phyloP scores from a whole-genome alignment of 805 yeast genomes.

The Osmozyma mogii region DNA sequence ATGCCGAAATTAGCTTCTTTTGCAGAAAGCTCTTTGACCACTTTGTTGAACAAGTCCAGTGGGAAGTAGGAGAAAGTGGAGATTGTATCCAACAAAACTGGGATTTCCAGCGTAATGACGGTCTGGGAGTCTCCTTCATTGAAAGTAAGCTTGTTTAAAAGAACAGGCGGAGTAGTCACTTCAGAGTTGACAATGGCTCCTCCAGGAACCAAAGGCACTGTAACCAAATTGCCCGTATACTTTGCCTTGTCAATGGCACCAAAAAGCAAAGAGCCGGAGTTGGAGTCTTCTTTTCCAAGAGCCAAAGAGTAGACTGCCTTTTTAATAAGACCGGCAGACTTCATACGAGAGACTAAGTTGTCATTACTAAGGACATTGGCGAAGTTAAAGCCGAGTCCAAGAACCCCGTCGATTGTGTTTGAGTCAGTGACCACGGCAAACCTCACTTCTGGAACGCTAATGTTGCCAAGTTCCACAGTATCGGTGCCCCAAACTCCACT shows the following conservation, averaged over 20 bases:
- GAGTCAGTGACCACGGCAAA: conserved; percentile 70
- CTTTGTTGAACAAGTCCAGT: conserved; percentile 17
- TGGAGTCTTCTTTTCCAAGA: conserved; percentile 7
- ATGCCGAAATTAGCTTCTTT: neutral
- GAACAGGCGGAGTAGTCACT: conserved; percentile 4
- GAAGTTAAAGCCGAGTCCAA: conserved; percentile 65
- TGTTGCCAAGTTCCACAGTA: conserved; percentile 42
- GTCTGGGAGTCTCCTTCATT: no score
- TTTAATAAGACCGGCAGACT: conserved; percentile 20
- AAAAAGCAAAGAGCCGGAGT: conserved; percentile 50
- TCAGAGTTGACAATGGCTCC: conserved; percentile 27
- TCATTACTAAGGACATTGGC: conserved; percentile 35
- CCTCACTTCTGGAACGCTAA: conserved; percentile 42
- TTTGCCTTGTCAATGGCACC: conserved; percentile 67
- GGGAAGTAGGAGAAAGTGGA: conserved; percentile 39
- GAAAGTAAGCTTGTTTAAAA: no score
- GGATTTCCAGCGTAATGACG: neutral
- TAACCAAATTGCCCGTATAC: conserved; percentile 39
- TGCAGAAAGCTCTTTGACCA: conserved; percentile 24
- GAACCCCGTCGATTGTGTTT: conserved; percentile 59
- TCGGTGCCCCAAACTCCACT: conserved; percentile 40
- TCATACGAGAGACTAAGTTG: conserved; percentile 61
- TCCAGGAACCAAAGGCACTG: conserved; percentile 20
- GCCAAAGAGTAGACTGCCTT: conserved; percentile 8
- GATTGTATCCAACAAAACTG: conserved; percentile 21